Evolutionary conservation across 129 eudicot genomes (phyloP), one percentile per base, ranked within the genome.

Genomic region (Arctium lappa): DNA sequence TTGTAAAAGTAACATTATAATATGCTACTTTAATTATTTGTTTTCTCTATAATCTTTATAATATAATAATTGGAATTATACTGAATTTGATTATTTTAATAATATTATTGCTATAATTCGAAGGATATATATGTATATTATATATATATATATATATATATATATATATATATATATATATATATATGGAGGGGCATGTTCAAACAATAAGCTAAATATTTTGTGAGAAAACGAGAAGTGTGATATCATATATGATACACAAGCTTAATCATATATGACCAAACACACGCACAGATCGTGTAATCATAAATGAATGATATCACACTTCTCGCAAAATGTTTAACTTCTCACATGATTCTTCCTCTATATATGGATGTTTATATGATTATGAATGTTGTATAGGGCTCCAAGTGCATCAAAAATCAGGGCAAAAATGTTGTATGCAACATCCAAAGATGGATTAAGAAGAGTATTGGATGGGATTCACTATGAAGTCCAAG

Each of bases 401-500:
- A 93, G 98, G 98, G 91, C 98, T 10, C 98, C 98, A 48, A 81
- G 89, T 12, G 93, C 88, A 31, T 93, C 98, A 69, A 91, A 92
- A 78, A 91, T 93, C 13, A 90, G 98, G 81, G 97, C 91, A 18
- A 93, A 93, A 65, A 89, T 93, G 85, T 79, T 93, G 50, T 93
- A 93, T 48, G 98, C 98, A 79, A 93, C 97, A 30, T 93, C 98
- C 9, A 93, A 93, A 73, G 97, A 89, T 81, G 97, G 98, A 42
- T 33, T 93, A 63, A 91, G 98, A 80, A 93, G 98, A 80, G 98
- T 88, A 33, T 80, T 93, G 30, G 97, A 93, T 65, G 98, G 98
- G 22, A 91, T 93, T 70, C 91, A 88, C 82, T 93, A 93, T 76
- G 98, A 93, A 85, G 87, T 93, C 44, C 98, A 93, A 74, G 98